Conservation (phyloP, 768 basidiomycete genomes). For the Megacollybia marginata region DNA sequence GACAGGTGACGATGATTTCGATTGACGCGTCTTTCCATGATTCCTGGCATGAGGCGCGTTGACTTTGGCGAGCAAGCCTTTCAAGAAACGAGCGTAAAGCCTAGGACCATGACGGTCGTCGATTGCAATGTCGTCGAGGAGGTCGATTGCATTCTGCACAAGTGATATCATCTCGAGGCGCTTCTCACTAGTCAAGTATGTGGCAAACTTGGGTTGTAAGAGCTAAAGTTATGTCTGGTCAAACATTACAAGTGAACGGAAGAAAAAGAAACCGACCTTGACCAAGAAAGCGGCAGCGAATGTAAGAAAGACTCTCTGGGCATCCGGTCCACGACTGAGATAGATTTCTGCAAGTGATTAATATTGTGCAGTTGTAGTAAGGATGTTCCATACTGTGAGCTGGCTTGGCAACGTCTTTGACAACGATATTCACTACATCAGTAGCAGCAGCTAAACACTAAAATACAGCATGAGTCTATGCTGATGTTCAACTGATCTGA, state of each 20-base stretch:
- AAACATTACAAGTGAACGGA: neutral
- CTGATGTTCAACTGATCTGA: conserved; percentile 3
- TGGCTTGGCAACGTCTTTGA: conserved; percentile 50
- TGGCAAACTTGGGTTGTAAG: conserved; percentile 68
- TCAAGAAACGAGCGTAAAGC: conserved; percentile 74
- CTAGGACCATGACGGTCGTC: conserved; percentile 80
- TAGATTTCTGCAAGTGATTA: conserved; percentile 34
- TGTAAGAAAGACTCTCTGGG: conserved; percentile 71
- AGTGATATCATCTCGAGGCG: conserved; percentile 54
- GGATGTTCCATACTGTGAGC: conserved; percentile 37
- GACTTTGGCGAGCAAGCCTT: conserved; percentile 54
- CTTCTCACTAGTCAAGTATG: conserved; percentile 49
- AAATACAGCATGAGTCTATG: neutral
- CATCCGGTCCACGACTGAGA: conserved; percentile 70
- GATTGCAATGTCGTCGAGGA: conserved; percentile 67
- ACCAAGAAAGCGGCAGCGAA: conserved; percentile 81
- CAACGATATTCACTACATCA: conserved; percentile 55
- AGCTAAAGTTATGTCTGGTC: conserved; percentile 34
- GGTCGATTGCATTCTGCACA: conserved; percentile 60
- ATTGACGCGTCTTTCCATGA: conserved; percentile 5
- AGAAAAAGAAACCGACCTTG: conserved; percentile 39
- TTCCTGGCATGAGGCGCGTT: conserved; percentile 10
- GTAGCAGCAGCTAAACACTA: conserved; percentile 64
- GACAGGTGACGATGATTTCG: conserved; percentile 14
- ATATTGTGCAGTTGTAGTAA: neutral